A percentile compares a stretch with the other conserved stretches of the same genome.
Evolutionary conservation across 2,329 filamentous ascomycete species (phyloP).

Genomic region (Dendrostoma leiphaemia): DNA sequence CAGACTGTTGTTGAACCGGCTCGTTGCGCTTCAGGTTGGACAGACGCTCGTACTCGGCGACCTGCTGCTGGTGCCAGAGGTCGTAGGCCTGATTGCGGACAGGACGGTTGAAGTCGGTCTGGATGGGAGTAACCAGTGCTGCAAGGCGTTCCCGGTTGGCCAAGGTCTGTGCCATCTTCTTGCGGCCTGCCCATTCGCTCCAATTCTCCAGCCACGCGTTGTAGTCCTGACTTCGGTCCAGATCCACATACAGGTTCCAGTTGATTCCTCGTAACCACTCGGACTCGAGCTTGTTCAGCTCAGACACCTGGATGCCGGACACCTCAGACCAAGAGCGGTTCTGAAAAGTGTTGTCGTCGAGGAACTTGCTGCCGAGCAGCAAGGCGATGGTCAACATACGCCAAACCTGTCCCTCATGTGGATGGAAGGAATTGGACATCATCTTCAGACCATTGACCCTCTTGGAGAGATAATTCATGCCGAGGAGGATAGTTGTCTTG

Average conservation of each 20-base stretch:
- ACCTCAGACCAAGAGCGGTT: constrained; percentile 97
- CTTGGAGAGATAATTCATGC: constrained; percentile 84
- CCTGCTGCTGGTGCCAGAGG: constrained; percentile 53
- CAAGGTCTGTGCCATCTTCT: constrained; percentile 51
- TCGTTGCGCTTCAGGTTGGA: constrained; percentile 41
- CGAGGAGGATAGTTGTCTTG: constrained; percentile 85
- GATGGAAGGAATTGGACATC: constrained; percentile 47
- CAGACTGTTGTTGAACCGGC: constrained; percentile 22
- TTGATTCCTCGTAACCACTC: constrained; percentile 83
- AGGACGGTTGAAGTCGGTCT: constrained; percentile 35
- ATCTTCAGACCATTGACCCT: constrained; percentile 73
- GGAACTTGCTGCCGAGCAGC: constrained; percentile 88
- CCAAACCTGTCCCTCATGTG: constrained; percentile 73
- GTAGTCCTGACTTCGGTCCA: constrained; percentile 71
- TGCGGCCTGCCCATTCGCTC: constrained; percentile 55
- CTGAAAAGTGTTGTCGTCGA: constrained; percentile 97
- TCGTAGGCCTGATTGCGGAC: constrained; percentile 37
- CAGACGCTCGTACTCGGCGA: constrained; percentile 49
- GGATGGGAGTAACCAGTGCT: constrained; percentile 46
- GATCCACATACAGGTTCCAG: constrained; percentile 85
- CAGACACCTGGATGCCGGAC: constrained; percentile 79
- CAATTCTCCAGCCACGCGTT: constrained; percentile 62
- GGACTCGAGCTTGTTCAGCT: constrained; percentile 82
- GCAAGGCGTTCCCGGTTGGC: constrained; percentile 49
- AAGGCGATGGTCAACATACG: constrained; percentile 82